Evolutionary conservation across 768 basidiomycete species (phyloP).

Genomic region (Leccinum subgranulosum): DNA sequence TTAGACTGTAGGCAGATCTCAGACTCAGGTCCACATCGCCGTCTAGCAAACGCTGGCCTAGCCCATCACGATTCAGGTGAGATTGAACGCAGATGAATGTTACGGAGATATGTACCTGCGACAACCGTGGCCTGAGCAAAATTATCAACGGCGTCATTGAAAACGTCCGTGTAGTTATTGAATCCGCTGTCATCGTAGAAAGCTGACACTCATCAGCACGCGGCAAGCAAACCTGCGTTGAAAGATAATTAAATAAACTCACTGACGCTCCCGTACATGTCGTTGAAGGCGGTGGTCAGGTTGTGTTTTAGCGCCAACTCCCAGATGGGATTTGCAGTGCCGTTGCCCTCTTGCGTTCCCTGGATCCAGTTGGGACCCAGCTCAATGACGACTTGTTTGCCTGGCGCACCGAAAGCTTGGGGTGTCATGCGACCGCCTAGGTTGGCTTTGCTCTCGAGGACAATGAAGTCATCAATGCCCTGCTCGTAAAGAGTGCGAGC

Average conservation of each 20-base stretch:
- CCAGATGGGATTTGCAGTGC: constrained; percentile 59
- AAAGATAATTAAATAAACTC: constrained; percentile 16
- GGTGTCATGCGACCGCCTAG: constrained; percentile 62
- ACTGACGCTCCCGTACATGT: constrained; percentile 45
- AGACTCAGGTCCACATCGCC: constrained; percentile 50
- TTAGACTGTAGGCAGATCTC: constrained; percentile 51
- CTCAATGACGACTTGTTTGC: constrained; percentile 45
- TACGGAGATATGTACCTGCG: constrained; percentile 37
- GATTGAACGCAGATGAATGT: constrained; percentile 35
- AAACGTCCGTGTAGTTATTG: constrained; percentile 45
- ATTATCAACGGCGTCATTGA: constrained; percentile 39
- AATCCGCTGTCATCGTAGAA: constrained; percentile 53
- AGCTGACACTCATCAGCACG: constrained; percentile 30
- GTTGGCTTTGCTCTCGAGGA: constrained; percentile 58
- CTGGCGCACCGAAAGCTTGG: constrained; percentile 39
- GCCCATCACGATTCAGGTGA: constrained; percentile 21
- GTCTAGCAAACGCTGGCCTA: constrained; percentile 14
- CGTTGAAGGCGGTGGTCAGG: constrained; percentile 43
- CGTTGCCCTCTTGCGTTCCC: constrained; percentile 45
- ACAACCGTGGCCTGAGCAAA: constrained; percentile 40
- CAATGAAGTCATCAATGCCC: constrained; percentile 53
- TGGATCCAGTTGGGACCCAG: constrained; percentile 63
- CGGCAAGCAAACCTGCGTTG: neutral
- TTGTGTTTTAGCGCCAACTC: constrained; percentile 54
- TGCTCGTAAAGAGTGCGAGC: constrained; percentile 54